Evolutionary conservation across 2,329 filamentous ascomycete species (phyloP).

Genomic region (Ophiostoma australiae): DNA sequence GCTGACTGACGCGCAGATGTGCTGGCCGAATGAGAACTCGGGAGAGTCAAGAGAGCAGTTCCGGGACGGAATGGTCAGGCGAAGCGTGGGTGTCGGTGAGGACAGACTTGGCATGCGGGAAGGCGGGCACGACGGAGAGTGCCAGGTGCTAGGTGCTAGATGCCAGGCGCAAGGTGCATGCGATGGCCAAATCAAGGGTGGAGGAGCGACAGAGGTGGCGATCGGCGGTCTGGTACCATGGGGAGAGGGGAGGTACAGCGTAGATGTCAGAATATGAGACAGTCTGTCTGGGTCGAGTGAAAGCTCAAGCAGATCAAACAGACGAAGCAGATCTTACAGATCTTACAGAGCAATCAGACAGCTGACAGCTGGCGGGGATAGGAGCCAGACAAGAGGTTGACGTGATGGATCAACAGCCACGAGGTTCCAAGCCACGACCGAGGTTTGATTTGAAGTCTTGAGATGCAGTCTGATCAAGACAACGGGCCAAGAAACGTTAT

Average conservation of each 20-base stretch:
- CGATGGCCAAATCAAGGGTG: background rate
- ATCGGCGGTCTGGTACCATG: constrained; percentile 9
- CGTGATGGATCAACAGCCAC: background rate
- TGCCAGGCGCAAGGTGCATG: background rate
- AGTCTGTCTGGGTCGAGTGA: background rate
- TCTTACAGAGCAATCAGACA: background rate
- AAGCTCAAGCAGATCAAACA: background rate
- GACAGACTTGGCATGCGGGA: constrained; percentile 10
- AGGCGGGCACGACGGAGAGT: constrained; percentile 4
- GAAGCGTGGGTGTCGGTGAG: constrained; percentile 11
- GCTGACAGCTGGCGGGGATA: background rate
- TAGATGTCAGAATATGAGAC: background rate
- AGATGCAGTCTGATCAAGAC: background rate
- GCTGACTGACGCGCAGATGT: background rate
- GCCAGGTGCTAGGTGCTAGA: background rate
- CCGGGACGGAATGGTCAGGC: constrained; percentile 1
- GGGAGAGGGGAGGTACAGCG: background rate
- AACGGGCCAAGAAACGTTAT: background rate
- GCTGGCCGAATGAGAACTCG: background rate
- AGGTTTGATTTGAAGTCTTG: background rate
- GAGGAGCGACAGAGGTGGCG: constrained; percentile 4
- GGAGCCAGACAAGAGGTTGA: background rate
- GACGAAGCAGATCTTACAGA: no score
- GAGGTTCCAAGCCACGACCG: background rate
- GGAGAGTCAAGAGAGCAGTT: background rate